Base-by-base conservation (phyloP, 2,329 filamentous ascomycete species). In the Colletotrichum sp. region DNA sequence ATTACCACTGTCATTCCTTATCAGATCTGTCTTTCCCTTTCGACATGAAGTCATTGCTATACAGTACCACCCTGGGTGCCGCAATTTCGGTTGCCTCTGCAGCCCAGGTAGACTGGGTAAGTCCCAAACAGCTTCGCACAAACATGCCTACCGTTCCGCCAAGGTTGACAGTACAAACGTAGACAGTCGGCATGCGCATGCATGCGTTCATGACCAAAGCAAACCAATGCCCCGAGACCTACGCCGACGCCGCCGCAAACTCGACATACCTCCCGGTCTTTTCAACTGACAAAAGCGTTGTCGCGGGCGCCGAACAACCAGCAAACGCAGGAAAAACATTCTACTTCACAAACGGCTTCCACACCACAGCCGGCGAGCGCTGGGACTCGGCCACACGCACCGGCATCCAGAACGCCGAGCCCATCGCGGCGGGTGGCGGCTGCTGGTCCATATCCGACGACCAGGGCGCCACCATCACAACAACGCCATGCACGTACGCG, bases 151-250 rank as follows among this genome's bases (percentile, higher is more conserved):
- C 32, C 32, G 32, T 12, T 52, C 3, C 2, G 4, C 43, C n/a
- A 5, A 25, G 10, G n/a, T 52, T 52, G 2, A 52, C 43, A 52
- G 3, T 0, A 8, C 22, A 6, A 22, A 0, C 1, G 3, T 7
- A 52, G 43, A 52, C 43, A 52, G 43, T 52, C n/a, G 43, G 43
- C 43, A 52, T 52, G 43, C 43, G 10, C n/a, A 52, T 52, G 43
- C 43, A 52, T 52, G 43, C 43, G 43, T 52, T 52, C 43, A 52
- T 52, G 43, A 52, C 43, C 43, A 52, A 52, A 52, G 43, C 43
- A 52, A 52, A n/a, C 3, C 43, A 52, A 22, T 52, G 43, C 43
- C 43, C 43, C 43, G 43, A 52, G 43, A 52, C 43, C 43, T 52
- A 52, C n/a, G n/a, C 43, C n/a, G 43, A 22, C 43, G 43, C 43